A percentile compares a stretch with the other conserved stretches of the same genome.
phyloP scores from a whole-genome alignment of 495 filamentous ascomycete species.

The Talaromyces proteolyticus region DNA sequence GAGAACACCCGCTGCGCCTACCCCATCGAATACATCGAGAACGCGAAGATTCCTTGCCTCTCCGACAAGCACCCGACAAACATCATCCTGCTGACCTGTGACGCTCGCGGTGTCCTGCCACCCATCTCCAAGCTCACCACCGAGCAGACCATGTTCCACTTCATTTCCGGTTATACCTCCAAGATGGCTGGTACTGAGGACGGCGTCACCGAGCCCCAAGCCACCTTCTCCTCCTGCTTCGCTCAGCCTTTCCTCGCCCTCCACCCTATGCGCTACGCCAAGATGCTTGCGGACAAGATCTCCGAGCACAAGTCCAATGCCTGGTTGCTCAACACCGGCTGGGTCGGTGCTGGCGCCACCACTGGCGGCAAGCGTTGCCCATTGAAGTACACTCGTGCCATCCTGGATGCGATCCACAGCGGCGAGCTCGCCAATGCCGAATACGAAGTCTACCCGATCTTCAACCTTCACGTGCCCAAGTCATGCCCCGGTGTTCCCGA shows the following conservation, averaged over 20 bases:
- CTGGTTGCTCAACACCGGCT: conserved; percentile 98
- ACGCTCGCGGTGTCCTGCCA: conserved; percentile 93
- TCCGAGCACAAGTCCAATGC: conserved; percentile 90
- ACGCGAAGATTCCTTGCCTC: conserved; percentile 96
- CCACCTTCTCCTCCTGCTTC: conserved; percentile 99
- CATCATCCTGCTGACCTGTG: conserved; percentile 97
- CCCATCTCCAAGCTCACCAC: conserved; percentile 96
- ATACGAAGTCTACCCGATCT: conserved; percentile 93
- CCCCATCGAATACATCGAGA: conserved; percentile 97
- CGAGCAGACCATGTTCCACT: conserved; percentile 99
- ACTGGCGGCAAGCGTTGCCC: conserved; percentile 98
- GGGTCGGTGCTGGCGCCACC: conserved; percentile 92
- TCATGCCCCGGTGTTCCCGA: conserved; percentile 77
- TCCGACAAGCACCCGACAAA: conserved; percentile 85
- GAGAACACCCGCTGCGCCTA: conserved; percentile 99
- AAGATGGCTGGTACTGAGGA: conserved; percentile 99
- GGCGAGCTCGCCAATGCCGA: conserved; percentile 86
- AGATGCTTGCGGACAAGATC: conserved; percentile 98
- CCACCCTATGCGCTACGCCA: conserved; percentile 98
- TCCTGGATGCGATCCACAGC: conserved; percentile 95
- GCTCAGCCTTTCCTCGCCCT: conserved; percentile 98
- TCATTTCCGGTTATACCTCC: conserved; percentile 98
- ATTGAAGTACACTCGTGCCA: conserved; percentile 97
- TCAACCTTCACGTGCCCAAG: conserved; percentile 92
- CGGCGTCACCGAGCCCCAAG: conserved; percentile 92